These are phyloP conservation scores for Spatholobus suberectus DNA, from an alignment of 306 rosid genomes.

Conservation along the genomic window DNA sequence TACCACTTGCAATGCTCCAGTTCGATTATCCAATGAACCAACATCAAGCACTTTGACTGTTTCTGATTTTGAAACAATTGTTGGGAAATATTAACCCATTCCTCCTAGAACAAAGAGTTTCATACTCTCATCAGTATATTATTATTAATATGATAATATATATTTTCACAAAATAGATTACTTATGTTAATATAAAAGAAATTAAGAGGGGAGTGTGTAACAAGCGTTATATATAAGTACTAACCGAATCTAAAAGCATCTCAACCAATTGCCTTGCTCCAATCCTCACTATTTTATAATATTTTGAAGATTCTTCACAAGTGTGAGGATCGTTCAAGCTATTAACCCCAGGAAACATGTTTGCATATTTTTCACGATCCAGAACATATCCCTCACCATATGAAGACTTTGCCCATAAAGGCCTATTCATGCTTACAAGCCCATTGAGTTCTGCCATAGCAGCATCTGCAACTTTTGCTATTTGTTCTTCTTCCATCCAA, in stretches of 20 bases:
- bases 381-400: slow-evolving; percentile 27
- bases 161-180: neutral
- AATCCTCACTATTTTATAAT: slow-evolving; percentile 48
- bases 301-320: slow-evolving; percentile 61
- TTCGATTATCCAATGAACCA: slow-evolving; percentile 45
- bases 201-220: neutral
- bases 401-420: neutral
- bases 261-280: slow-evolving; percentile 53
- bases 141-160: no score
- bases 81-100: slow-evolving; percentile 62
- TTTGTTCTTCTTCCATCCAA: neutral
- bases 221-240: neutral
- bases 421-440: neutral
- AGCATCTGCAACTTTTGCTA: neutral
- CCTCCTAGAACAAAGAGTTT: slow-evolving; percentile 34
- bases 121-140: neutral
- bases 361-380: slow-evolving; percentile 36
- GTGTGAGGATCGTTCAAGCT: neutral
- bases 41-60: slow-evolving; percentile 50
- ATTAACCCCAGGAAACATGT: neutral
- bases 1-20: slow-evolving; percentile 63
- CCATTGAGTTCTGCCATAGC: neutral
- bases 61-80: slow-evolving; percentile 57
- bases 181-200: neutral
- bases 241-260: slow-evolving; percentile 57